These are phyloP conservation scores for Hebeloma cylindrosporum DNA, from an alignment of 768 basidiomycete species.

Conservation along the genomic window DNA sequence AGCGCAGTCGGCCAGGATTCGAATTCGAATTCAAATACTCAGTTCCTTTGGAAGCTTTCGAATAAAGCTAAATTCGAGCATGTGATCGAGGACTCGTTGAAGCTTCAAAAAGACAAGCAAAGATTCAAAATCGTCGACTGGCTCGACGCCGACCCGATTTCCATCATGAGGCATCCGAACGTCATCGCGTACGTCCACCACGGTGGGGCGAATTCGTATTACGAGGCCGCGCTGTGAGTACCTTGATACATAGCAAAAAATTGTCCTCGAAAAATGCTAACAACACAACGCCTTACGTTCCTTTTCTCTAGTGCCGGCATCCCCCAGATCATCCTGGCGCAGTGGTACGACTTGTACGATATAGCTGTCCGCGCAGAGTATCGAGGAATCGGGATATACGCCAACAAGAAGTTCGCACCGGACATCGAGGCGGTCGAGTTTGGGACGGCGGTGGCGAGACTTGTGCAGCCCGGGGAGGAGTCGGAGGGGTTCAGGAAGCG, in stretches of 20 bases:
- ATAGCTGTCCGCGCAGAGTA: constrained; percentile 2
- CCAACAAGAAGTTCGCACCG: too few species aligned
- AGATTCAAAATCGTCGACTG: background rate
- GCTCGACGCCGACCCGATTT: background rate
- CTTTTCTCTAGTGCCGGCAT: background rate
- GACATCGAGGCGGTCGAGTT: too few species aligned
- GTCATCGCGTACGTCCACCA: constrained; percentile 1
- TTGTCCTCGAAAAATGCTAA: too few species aligned
- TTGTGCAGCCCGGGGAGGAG: too few species aligned
- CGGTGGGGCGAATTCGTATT: constrained; percentile 5
- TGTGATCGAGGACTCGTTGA: background rate
- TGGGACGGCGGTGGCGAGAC: too few species aligned
- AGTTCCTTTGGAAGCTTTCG: constrained; percentile 6
- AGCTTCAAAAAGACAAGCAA: background rate
- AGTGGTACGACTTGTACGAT: constrained; percentile 6
- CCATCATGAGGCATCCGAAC: constrained; percentile 1
- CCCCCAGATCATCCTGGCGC: constrained; percentile 1
- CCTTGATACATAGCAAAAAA: too few species aligned
- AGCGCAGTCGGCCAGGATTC: background rate
- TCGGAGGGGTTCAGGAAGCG: too few species aligned
- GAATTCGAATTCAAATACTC: too few species aligned
- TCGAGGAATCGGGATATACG: constrained; percentile 1
- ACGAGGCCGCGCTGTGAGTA: constrained; percentile 4
- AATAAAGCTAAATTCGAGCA: background rate
- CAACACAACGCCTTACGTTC: background rate